phyloP scores from a whole-genome alignment of 2,329 filamentous ascomycete genomes.

The Talaromyces sp. region DNA sequence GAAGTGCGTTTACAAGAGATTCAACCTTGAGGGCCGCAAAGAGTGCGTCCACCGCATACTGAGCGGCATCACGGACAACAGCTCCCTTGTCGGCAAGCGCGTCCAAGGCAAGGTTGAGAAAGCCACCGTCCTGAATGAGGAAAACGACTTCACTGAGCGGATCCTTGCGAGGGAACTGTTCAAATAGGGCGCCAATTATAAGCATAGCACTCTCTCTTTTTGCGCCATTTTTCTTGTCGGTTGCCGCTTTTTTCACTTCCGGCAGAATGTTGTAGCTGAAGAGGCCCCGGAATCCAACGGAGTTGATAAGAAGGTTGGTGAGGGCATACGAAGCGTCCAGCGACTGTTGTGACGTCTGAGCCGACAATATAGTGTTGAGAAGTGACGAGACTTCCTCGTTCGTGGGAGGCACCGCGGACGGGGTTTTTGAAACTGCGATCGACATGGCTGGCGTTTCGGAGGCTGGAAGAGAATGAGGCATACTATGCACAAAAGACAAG shows the following conservation, averaged over 20 bases:
- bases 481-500: slow-evolving; percentile 18
- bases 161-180: slow-evolving; percentile 74
- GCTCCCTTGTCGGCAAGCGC: slow-evolving; percentile 82
- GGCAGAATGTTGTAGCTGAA: slow-evolving; percentile 56
- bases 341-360: slow-evolving; percentile 62
- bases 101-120: slow-evolving; percentile 71
- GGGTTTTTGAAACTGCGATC: slow-evolving; percentile 44
- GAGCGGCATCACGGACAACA: slow-evolving; percentile 82
- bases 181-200: slow-evolving; percentile 85
- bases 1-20: slow-evolving; percentile 72
- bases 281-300: slow-evolving; percentile 59
- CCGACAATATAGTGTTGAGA: slow-evolving; percentile 62
- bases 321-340: slow-evolving; percentile 63
- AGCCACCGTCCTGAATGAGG: slow-evolving; percentile 69
- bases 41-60: slow-evolving; percentile 87
- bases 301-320: slow-evolving; percentile 58
- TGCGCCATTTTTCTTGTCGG: slow-evolving; percentile 87
- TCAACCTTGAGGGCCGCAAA: slow-evolving; percentile 75
- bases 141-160: slow-evolving; percentile 75
- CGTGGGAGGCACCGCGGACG: slow-evolving; percentile 49
- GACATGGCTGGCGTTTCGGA: slow-evolving; percentile 36
- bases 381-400: slow-evolving; percentile 61
- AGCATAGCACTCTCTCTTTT: slow-evolving; percentile 90
- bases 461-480: slow-evolving; percentile 43
- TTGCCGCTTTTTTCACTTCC: slow-evolving; percentile 68